Evolutionary conservation across 495 filamentous ascomycete genomes (phyloP), one percentile per base, ranked within the genome.

Genomic region (Penicillium manginii): DNA sequence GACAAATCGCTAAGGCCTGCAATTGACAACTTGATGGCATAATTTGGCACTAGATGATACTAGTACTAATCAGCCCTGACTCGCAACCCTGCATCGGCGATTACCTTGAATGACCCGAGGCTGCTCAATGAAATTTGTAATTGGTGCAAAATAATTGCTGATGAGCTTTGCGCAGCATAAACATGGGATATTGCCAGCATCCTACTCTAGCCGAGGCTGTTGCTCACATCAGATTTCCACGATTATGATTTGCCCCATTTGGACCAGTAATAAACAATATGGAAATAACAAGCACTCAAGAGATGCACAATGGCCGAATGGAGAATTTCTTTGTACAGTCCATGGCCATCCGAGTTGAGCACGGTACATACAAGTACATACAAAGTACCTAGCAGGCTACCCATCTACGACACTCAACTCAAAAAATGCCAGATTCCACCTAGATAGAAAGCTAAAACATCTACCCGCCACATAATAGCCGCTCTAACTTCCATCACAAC

Each of bases 281-380:
- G 17, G 17, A 12, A 17, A 43, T 17, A 17, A 43, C 4, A 43
- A 19, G 26, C 51, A 55, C 45, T 8, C 3, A 29, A 29, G 26
- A 8, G 26, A 29, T 29, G 26, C 6, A 29, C 6, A 7, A 29
- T 29, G 6, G 26, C 26, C 26, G 26, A 29, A 29, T 29, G 9
- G 26, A 5, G 26, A 29, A 29, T 4, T 29, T 5, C 26, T 29
- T 7, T 29, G 26, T 29, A 29, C 26, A 29, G 26, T 29, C 26
- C 26, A 29, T 29, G 26, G 26, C 26, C 26, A 29, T 49, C 39
- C 45, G 46, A 64, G 29, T 61, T 58, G 55, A 61, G 14, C 35
- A n/a, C 35, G 9, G 4, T 37, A n/a, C 35, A 19, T 12, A 43
- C 15, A 3, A 8, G 6, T 40, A 40, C 40, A 6, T 7, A 43